Evolutionary conservation across 1,284 basidiomycete genomes (phyloP), one percentile per base, ranked within the genome.

Genomic region (Chalciporus sp.): DNA sequence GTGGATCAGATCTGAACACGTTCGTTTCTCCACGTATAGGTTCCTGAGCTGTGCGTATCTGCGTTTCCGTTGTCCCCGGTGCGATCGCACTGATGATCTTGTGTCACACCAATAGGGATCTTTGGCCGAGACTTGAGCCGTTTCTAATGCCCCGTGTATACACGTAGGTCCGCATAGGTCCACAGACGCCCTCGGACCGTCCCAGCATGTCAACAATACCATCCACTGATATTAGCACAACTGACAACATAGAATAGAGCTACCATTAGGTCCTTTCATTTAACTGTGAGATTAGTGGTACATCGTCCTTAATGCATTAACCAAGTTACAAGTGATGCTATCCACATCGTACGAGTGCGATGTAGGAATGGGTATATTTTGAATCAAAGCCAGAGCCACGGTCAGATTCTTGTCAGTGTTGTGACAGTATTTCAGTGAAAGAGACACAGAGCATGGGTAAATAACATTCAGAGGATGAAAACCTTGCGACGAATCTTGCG

Each of bases 51-150:
- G 54, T 69, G 26, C 42, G 67, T 65, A 33, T 37, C 17, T 28
- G 19, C 17, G 51, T 55, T 42, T 49, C 50, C 49, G 52, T 35
- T 26, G 11, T 48, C n/a, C 23, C 7, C 31, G 47, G 47, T 16
- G 46, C 33, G 51, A 61, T 54, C 50, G 47, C 47, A 53, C 62
- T 63, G 23, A 50, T 62, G 28, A 47, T 74, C 71, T 56, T 64
- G 35, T 60, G 68, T 66, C 69, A 55, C 45, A 20, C 47, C 33
- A 37, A 47, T 52, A 85, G 83, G 84, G 83, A 83, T 92, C 54
- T 91, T 92, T 65, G 92, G 92, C 7, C 80, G 92, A 16, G 89
- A 94, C 68, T 72, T 94, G 46, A 89, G 85, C 10, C 80, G 88
- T 17, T 92, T 93, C 70, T 93, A 71, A 76, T 57, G 17, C 28